Evolutionary conservation across 805 yeast species (phyloP).

Genomic region (Saccharomycopsis malanga): DNA sequence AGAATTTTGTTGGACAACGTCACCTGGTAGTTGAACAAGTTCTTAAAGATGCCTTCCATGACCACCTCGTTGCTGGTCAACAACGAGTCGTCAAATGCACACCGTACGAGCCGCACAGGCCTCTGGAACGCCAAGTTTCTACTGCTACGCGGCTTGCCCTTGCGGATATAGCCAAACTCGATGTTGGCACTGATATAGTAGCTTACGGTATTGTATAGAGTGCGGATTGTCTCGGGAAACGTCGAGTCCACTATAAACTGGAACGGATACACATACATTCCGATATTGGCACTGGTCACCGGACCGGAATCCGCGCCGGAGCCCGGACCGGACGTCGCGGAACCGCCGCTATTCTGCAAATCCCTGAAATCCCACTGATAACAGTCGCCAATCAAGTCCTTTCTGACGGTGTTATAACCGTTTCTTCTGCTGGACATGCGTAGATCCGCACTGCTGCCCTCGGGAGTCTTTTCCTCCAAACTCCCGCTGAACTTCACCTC

Average conservation of each 20-base stretch:
- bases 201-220: not conserved
- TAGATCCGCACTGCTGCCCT: not conserved
- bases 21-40: constrained; percentile 7
- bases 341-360: not conserved
- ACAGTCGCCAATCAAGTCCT: not conserved
- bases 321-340: not conserved
- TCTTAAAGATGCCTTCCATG: constrained; percentile 4
- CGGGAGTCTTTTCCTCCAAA: not conserved
- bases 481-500: not conserved
- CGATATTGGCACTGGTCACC: not conserved
- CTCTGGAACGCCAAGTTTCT: not conserved
- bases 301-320: not conserved
- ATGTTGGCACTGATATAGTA: not conserved
- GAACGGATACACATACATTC: constrained; percentile 4
- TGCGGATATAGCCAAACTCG: not conserved
- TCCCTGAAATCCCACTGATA: not conserved
- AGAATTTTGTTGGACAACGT: constrained; percentile 1
- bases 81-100: not conserved
- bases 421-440: not conserved
- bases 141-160: not conserved
- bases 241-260: constrained; percentile 7
- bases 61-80: not conserved
- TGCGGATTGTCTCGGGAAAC: constrained; percentile 8
- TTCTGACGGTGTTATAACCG: not conserved
- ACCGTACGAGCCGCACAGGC: constrained; percentile 7